Base-by-base conservation (phyloP, 257 asterid species). In the Catharanthus roseus region DNA sequence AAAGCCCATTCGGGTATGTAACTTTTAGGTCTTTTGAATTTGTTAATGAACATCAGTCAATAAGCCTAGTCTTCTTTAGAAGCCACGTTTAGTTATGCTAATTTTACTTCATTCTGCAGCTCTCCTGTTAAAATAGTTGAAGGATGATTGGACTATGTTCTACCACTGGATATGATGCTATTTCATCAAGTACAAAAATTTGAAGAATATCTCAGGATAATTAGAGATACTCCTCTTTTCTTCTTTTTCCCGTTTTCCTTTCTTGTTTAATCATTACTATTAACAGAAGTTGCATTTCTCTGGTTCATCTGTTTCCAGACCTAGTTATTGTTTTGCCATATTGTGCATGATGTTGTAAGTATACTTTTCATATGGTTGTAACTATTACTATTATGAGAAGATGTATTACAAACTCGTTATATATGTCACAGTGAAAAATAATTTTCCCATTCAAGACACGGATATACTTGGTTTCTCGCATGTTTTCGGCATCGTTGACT, bases 1-100 rank as follows among this genome's bases (percentile, higher is more conserved):
- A 90, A 78, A 90, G 83, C 53, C 93, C 98, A 28, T 93, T 89
- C 24, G 98, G 97, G 98, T 93, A 82, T 41, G 93, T 63, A 42
- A 51, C 69, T 38, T 31, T 34, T 71, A 5, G 23, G 10, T 26
- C 33, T 36, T 49, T 21, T 11, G 53, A 62, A 26, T 63, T 19
- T 21, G 42, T 73, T 45, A 42, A 42, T 42, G 49, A 15, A 42
- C 49, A 9, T 42, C 49, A 42, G 8, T 42, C 15, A 0, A 5
- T 42, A 19, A 39, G 62, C 12, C 60, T 55, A 62, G 6, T 24
- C 68, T 41, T 70, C 69, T 24, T 68, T 26, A 29, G 31, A n/a
- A 71, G 9, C 21, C 41, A 11, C 45, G 6, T 13, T 38, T 39
- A 60, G 3, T 36, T 29, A 19, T 68, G 5, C 18, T n/a, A 42